Base-by-base conservation (phyloP, 768 basidiomycete species). In the Amanita rimosa region DNA sequence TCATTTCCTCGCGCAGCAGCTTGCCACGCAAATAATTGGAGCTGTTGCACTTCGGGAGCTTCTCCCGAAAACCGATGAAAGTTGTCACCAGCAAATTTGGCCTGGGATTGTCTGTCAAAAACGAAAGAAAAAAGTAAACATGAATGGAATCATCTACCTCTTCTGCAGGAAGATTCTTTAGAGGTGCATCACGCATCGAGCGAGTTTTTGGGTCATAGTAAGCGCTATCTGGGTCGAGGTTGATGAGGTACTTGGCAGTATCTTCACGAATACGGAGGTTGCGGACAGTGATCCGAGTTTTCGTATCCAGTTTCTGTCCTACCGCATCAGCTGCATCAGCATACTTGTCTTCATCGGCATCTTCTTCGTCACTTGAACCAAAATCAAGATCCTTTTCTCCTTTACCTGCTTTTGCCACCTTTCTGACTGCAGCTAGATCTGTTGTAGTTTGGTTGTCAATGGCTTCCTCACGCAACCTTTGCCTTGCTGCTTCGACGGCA, bases 161-260 rank as follows among this genome's bases (percentile, higher is more conserved):
- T 65, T 95, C 92, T n/a, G 88, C 68, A 5, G 81, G 72, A 21
- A 88, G 70, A 55, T 80, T 77, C 62, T 78, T 79, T 11, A 82
- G 52, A 0, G 95, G 96, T 36, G 95, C 94, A 59, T 99, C 96
- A 66, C 96, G 85, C 96, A 99, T 99, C 6, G 95, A 97, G 60
- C 96, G 84, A 10, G 96, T 98, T 71, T 99, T 99, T 41, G 96
- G 96, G 61, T 99, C 96, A 62, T 99, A 99, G 69, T 98, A 97
- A 7, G 96, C 96, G 58, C 88, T 92, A 0, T 90, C 84, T 1
- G 86, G 85, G 64, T 98, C 93, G 63, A 99, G 64, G 62, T 98
- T 99, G 64, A 95, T 87, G 60, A 99, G 77, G 62, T 99, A 99
- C 63, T 99, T 99, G 8, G 96, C 96, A 1, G 95, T 98, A 63